Percentiles rank a stretch among this genome's conserved stretches.
These are phyloP conservation scores for Cyberlindnera maclurae DNA, from an alignment of 805 yeast species.

Conservation along the genomic window DNA sequence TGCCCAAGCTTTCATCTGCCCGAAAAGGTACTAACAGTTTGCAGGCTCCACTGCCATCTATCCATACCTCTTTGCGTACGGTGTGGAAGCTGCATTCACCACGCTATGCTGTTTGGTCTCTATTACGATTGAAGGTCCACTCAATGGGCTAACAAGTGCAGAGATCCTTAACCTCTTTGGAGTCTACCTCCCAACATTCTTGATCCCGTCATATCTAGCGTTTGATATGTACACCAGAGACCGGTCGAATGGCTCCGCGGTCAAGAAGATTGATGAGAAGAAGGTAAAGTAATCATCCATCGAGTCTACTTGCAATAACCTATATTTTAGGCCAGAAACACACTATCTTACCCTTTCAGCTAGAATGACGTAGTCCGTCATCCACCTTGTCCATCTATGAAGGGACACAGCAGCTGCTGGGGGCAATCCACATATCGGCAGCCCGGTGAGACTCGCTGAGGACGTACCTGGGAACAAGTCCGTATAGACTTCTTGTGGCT, in stretches of 20 bases:
- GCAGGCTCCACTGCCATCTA: slow-evolving; percentile 24
- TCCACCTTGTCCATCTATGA: too few relatives aligned
- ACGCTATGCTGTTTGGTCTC: slow-evolving; percentile 66
- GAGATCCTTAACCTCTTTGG: slow-evolving; percentile 39
- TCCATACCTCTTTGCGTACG: slow-evolving; percentile 53
- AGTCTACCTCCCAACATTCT: slow-evolving; percentile 64
- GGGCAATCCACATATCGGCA: too few relatives aligned
- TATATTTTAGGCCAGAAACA: too few relatives aligned
- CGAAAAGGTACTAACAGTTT: slow-evolving; percentile 4
- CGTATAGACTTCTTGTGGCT: too few relatives aligned
- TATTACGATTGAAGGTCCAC: slow-evolving; percentile 30
- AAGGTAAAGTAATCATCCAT: too few relatives aligned
- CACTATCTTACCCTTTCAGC: too few relatives aligned
- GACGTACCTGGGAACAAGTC: too few relatives aligned
- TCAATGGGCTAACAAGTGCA: slow-evolving; percentile 23
- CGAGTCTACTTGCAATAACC: too few relatives aligned
- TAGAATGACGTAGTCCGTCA: too few relatives aligned
- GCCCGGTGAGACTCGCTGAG: too few relatives aligned
- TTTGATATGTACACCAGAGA: slow-evolving; percentile 17
- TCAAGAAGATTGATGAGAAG: background rate
- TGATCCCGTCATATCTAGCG: slow-evolving; percentile 53
- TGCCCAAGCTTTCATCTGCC: slow-evolving; percentile 12
- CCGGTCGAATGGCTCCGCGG: background rate
- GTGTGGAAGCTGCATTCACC: slow-evolving; percentile 76
- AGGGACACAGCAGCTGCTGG: too few relatives aligned